Evolutionary conservation across 371 early-diverging fungal species (phyloP), one percentile per base, ranked within the genome.

Genomic region (Mucor lusitanicus): DNA sequence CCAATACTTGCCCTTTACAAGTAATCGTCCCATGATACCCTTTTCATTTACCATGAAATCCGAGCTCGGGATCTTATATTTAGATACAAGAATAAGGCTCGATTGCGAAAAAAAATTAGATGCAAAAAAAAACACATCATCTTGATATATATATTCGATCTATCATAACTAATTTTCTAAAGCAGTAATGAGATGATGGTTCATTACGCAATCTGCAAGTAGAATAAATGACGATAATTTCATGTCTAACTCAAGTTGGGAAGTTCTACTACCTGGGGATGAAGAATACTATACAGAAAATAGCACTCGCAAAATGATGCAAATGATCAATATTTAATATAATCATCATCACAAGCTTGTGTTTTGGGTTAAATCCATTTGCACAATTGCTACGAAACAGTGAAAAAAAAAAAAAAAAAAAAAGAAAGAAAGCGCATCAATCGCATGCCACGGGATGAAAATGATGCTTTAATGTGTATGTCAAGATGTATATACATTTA

Each of bases 1-100:
- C 56, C 17, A 21, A 44, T 44, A 42, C 62, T 44, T 61, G 54
- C 3, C 53, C 55, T 65, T 56, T 44, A 42, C 23, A 27, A 67
- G 67, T 27, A 57, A 28, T 39, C 63, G 32, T 68, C 68, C 63
- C 68, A 68, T 68, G 68, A 68, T 68, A 35, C 33, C 8, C 35
- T 61, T 67, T 67, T 67, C 61, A 67, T 67, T 67, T 67, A 61
- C 44, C 46, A 32, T 61, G 46, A 35, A 44, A 27, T 67, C 67
- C 67, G 67, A 67, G 54, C 53, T 61, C 67, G 67, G 67, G 62
- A 55, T 46, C 61, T 44, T 44, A 8, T 37, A 37, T 37, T 7
- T 44, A n/a, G 19, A 44, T 19, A n/a, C n/a, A 44, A 44, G n/a
- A 44, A 44, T 44, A 44, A 44, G 44, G 8, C 44, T 44, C 7